Conservation (phyloP, 345 rosid genomes). For the Eucalyptus caleyi region DNA sequence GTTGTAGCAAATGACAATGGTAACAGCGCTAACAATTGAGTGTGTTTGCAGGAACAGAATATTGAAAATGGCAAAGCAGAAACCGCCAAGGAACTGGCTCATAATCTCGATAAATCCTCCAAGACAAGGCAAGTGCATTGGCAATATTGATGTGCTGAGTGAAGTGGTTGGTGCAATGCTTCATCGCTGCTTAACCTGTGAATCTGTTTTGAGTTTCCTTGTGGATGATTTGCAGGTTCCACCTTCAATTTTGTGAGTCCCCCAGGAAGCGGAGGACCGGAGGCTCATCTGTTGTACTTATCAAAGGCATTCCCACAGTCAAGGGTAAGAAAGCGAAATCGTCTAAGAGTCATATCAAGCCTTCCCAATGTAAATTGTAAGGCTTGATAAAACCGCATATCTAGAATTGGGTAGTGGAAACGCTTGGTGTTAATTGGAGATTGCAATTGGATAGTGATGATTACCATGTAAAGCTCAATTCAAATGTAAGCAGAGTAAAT, state of each 20-base stretch:
- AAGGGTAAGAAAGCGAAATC: constrained; percentile 20
- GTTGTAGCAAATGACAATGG: not conserved
- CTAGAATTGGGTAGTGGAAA: not conserved
- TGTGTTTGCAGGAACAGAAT: constrained; percentile 14
- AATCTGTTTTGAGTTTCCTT: not conserved
- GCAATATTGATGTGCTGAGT: not conserved
- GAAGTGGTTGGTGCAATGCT: not conserved
- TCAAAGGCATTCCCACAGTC: constrained; percentile 17
- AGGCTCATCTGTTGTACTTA: constrained; percentile 25
- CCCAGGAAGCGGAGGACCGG: constrained; percentile 29
- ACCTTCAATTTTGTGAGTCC: constrained; percentile 11
- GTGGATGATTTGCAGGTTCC: constrained; percentile 1
- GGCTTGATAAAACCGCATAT: not conserved
- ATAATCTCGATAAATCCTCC: constrained; percentile 16
- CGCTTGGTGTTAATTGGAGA: not conserved
- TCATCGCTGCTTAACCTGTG: not conserved
- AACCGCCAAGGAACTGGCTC: constrained; percentile 7
- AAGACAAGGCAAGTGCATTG: not conserved
- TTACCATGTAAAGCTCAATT: not conserved
- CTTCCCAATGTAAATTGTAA: not conserved
- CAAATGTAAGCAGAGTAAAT: not conserved
- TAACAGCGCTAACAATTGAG: not conserved
- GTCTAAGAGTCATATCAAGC: constrained; percentile 6
- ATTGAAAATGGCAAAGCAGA: constrained; percentile 10
- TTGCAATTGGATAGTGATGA: not conserved